Evolutionary conservation across 225 moss, liverwort and hornwort species (phyloP), one percentile per base, ranked within the genome.

Genomic region (Straminergon stramineum): DNA sequence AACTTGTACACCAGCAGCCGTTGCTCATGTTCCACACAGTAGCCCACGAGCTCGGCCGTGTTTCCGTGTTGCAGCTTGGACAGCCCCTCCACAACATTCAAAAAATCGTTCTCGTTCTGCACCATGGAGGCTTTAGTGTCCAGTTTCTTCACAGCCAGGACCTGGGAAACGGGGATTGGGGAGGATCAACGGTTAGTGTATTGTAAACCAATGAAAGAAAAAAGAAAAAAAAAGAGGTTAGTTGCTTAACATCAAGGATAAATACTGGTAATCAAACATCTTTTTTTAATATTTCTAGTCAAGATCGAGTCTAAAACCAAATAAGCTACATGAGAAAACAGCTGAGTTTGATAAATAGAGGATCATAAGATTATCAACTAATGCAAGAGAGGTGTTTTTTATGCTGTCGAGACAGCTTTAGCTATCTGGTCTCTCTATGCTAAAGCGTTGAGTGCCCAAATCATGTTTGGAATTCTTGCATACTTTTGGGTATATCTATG

Each of bases 1-100:
- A 90, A 96, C 79, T 94, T 78, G 73, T 91, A 95, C 32, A 95
- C 94, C 81, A 96, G 86, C 31, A 96, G 93, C 19, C 95, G 91
- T n/a, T 95, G 95, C 26, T 94, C 94, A 24, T 95, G 95, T 89
- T 96, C 95, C 21, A 93, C 94, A 15, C 95, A 96, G 76, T 96
- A 96, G 16, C 96, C 95, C 85, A 94, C 93, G 5, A 96, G 91
- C 87, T 93, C 91, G 1, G 95, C 84, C 20, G 90, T 83, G 53
- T 95, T 94, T 0, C 90, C 87, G 35, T 96, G 95, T n/a, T 94
- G 92, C 37, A 96, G 89, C 77, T 88, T 91, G 2, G 92, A 92
- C 85, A 95, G 68, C 4, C 81, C 68, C n/a, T 93, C 92, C 30
- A 96, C 95, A 17, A 92, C 91, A 28, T 86, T 84, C 87, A 96